Conservation (phyloP, 352 stramenopile genomes). For the Aphanomyces cochlioides region DNA sequence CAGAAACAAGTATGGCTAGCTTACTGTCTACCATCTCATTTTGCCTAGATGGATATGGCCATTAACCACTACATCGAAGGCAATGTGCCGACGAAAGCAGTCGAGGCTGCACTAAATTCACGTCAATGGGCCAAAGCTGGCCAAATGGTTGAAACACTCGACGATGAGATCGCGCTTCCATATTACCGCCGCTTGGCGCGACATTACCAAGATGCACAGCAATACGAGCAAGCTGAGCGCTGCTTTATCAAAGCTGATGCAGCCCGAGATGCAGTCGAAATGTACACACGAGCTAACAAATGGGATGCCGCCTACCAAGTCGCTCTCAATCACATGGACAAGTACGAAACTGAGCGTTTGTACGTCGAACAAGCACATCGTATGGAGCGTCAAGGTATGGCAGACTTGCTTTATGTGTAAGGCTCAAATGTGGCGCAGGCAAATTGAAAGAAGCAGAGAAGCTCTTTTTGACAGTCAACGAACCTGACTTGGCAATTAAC, state of each 20-base stretch:
- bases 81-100: slow-evolving; percentile 88
- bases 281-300: slow-evolving; percentile 91
- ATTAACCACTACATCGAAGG: slow-evolving; percentile 97
- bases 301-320: slow-evolving; percentile 93
- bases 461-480: slow-evolving; percentile 90
- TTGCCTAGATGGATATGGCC: slow-evolving; percentile 84
- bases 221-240: slow-evolving; percentile 83
- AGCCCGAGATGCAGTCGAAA: slow-evolving; percentile 88
- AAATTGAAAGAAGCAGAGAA: slow-evolving; percentile 93
- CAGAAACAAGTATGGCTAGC: slow-evolving; percentile 71
- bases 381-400: slow-evolving; percentile 68
- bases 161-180: slow-evolving; percentile 84
- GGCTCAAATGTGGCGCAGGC: slow-evolving; percentile 26
- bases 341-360: slow-evolving; percentile 87
- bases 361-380: slow-evolving; percentile 92
- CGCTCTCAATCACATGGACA: slow-evolving; percentile 88
- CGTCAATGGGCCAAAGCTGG: slow-evolving; percentile 90
- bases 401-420: not conserved
- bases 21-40: not conserved
- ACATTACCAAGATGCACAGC: slow-evolving; percentile 87
- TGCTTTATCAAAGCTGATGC: slow-evolving; percentile 91
- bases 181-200: slow-evolving; percentile 87
- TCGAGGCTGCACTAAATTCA: slow-evolving; percentile 90
- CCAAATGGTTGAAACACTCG: slow-evolving; percentile 89
- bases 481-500: slow-evolving; percentile 91